Evolutionary conservation across 345 rosid genomes (phyloP), one percentile per base, ranked within the genome.

Genomic region (Pseudoturritis turrita): DNA sequence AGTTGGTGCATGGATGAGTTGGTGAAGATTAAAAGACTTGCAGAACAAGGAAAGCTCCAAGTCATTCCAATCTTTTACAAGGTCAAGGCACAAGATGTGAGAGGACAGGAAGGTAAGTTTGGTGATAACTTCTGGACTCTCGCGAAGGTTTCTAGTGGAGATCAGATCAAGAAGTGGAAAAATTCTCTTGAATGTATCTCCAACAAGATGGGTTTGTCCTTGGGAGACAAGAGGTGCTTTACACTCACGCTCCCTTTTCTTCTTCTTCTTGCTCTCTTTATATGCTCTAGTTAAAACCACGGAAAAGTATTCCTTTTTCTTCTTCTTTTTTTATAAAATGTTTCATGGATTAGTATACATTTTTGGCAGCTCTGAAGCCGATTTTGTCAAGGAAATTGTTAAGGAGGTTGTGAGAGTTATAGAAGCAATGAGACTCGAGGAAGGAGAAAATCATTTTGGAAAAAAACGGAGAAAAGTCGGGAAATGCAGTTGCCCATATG

Each of bases 321-420:
- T 23, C 31, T 17, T 33, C 2, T 15, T 31, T 55, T 31, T 3
- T 15, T 39, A 13, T 13, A 47, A 45, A 19, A 7, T 28, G 10
- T 17, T 62, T 28, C 19, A 44, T 62, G 21, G 10, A 25, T 6
- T 39, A 17, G 41, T 69, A 26, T n/a, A 21, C 6, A 26, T 21
- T 17, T 40, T 13, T 61, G 54, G 70, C 55, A 72, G 76, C 36
- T 72, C 69, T 63, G 76, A 72, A 53, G 17, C 76, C 0, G 63
- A 53, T 41, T 72, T 52, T 41, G 14, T 72, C 10, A 41, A 62
- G 3, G 26, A 72, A 17, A 72, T 52, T 31, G 70, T 43, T 11
- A 43, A 10, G 45, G 69, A 50, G 45, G 26, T 62, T 7, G 0
- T 18, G 36, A 62, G 37, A 53, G 55, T 41, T 50, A 10, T 19